These are phyloP conservation scores for Pestalotiopsis sp. DNA, from an alignment of 2,329 filamentous ascomycete genomes.

Conservation along the genomic window DNA sequence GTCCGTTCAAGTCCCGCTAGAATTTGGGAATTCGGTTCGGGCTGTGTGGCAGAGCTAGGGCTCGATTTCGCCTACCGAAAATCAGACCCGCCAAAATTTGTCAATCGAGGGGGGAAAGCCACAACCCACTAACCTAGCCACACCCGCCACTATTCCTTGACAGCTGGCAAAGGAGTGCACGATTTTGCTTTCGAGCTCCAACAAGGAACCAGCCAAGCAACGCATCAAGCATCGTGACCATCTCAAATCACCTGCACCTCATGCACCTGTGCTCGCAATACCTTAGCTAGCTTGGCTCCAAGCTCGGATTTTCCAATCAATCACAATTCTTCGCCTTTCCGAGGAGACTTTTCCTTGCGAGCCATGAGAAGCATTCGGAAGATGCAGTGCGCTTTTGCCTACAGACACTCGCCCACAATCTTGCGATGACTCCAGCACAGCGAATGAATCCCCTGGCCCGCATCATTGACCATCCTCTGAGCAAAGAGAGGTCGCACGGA, in stretches of 20 bases:
- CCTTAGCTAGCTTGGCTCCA: no score
- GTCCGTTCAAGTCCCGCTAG: constrained; percentile 4
- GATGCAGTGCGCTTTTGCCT: background rate
- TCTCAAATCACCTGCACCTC: background rate
- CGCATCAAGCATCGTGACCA: background rate
- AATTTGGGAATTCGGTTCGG: constrained; percentile 12
- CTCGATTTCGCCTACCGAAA: background rate
- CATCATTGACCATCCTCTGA: background rate
- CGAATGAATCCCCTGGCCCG: background rate
- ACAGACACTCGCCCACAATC: background rate
- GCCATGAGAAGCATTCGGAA: background rate
- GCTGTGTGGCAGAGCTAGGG: constrained; percentile 13
- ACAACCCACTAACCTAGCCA: background rate
- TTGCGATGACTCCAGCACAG: background rate
- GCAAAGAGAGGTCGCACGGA: background rate
- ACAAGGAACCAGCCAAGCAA: background rate
- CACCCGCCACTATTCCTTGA: background rate
- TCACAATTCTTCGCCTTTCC: no score
- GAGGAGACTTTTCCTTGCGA: no score
- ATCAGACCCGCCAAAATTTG: background rate
- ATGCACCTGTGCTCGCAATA: no score
- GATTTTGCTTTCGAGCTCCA: background rate
- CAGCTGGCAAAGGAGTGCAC: background rate
- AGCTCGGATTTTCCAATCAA: no score
- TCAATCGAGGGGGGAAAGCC: background rate